A percentile compares a stretch with the other conserved stretches of the same genome.
phyloP scores from a whole-genome alignment of 1,284 basidiomycete genomes.

The Cutaneotrichosporon sp. region DNA sequence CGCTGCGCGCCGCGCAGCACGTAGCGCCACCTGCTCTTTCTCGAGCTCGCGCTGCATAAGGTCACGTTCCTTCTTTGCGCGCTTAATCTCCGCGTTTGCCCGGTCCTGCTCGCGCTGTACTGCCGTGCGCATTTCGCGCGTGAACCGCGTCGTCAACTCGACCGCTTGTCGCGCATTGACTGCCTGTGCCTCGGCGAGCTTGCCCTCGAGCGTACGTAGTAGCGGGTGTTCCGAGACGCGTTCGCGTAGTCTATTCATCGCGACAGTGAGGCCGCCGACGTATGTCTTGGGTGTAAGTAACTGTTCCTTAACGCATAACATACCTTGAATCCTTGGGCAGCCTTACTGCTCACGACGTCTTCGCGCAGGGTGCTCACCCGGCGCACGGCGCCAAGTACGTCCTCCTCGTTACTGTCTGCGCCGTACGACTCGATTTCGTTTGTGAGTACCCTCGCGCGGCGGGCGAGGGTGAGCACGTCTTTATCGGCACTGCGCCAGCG shows the following conservation, averaged over 20 bases:
- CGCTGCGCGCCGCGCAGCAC: conserved; percentile 12
- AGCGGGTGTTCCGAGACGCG: conserved; percentile 25
- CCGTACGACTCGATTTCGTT: conserved; percentile 22
- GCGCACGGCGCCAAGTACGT: conserved; percentile 21
- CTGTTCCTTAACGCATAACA: neutral
- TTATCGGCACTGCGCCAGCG: conserved; percentile 15
- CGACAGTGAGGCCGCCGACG: conserved; percentile 24
- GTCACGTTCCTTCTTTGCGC: conserved; percentile 19
- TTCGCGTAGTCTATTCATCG: conserved; percentile 23
- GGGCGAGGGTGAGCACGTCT: conserved; percentile 28
- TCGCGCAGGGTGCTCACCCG: conserved; percentile 21
- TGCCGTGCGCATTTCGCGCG: conserved; percentile 1
- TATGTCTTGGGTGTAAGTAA: conserved; percentile 27
- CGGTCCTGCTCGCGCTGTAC: conserved; percentile 11
- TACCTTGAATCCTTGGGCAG: conserved; percentile 30
- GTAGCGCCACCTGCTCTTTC: conserved; percentile 22
- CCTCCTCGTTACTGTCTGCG: conserved; percentile 21
- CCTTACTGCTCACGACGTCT: conserved; percentile 21
- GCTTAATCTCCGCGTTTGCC: conserved; percentile 11
- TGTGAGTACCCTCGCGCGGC: conserved; percentile 24
- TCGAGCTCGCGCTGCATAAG: conserved; percentile 23
- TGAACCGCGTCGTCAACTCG: conserved; percentile 6
- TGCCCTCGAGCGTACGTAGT: conserved; percentile 16
- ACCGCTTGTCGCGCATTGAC: conserved; percentile 12
- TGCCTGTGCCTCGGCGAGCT: conserved; percentile 8